Percentiles rank a stretch among this genome's conserved stretches.
phyloP scores from a whole-genome alignment of 768 basidiomycete genomes.

The Suillus subluteus region DNA sequence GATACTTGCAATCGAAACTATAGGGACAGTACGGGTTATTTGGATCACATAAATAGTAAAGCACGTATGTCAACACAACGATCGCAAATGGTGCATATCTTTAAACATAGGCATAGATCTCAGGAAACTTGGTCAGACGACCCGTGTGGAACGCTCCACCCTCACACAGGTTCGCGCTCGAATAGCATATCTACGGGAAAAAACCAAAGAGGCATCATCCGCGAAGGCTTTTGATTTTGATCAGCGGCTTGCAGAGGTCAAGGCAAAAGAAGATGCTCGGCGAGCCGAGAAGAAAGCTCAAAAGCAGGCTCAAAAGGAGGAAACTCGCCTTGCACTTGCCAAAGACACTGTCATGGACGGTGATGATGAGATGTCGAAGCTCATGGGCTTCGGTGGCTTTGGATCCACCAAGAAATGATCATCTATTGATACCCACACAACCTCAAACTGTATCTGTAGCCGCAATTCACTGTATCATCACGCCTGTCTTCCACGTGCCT shows the following conservation, averaged over 20 bases:
- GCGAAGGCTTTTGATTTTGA: slow-evolving; percentile 97
- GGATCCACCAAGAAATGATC: slow-evolving; percentile 80
- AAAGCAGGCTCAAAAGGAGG: slow-evolving; percentile 79
- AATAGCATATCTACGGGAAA: slow-evolving; percentile 86
- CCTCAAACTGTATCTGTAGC: slow-evolving; percentile 17
- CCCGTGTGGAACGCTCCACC: slow-evolving; percentile 87
- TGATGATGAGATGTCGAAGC: slow-evolving; percentile 69
- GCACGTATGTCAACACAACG: slow-evolving; percentile 66
- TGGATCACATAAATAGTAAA: slow-evolving; percentile 95
- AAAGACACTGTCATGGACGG: slow-evolving; percentile 49
- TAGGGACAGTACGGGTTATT: slow-evolving; percentile 91
- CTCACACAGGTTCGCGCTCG: slow-evolving; percentile 90
- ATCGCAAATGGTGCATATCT: slow-evolving; percentile 10
- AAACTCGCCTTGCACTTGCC: slow-evolving; percentile 66
- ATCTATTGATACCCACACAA: slow-evolving; percentile 23
- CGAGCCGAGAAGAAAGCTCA: slow-evolving; percentile 78
- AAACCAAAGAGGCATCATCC: slow-evolving; percentile 78
- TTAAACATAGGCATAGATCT: slow-evolving; percentile 66
- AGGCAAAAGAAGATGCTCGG: slow-evolving; percentile 65
- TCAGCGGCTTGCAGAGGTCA: slow-evolving; percentile 81
- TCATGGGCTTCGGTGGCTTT: slow-evolving; percentile 95
- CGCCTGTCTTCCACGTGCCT: slow-evolving; percentile 8
- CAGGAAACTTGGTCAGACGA: slow-evolving; percentile 93
- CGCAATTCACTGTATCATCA: slow-evolving; percentile 20
- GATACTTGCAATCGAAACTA: slow-evolving; percentile 89